These are phyloP conservation scores for Daldinia vernicosa DNA, from an alignment of 495 filamentous ascomycete genomes.

Conservation along the genomic window DNA sequence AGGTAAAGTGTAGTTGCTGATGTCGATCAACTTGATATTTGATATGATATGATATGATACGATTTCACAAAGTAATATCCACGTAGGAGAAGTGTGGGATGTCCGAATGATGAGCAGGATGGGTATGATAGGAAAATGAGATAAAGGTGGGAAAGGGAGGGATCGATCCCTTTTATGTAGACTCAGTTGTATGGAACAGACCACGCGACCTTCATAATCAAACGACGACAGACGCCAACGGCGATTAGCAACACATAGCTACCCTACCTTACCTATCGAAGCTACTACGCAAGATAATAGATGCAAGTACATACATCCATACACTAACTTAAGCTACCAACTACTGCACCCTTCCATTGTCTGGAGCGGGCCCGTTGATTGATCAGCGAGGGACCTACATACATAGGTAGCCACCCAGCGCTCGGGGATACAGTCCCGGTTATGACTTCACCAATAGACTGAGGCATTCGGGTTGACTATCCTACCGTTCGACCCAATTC, in stretches of 20 bases:
- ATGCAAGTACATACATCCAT: neutral
- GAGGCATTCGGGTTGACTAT: neutral
- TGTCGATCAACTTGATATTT: neutral
- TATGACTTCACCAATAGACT: slow-evolving; percentile 47
- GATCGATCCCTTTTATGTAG: slow-evolving; percentile 32
- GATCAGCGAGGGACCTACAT: slow-evolving; percentile 25
- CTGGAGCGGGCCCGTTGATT: slow-evolving; percentile 26
- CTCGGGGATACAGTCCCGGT: slow-evolving; percentile 18
- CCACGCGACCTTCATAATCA: slow-evolving; percentile 24
- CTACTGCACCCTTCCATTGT: slow-evolving; percentile 32
- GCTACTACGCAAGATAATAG: slow-evolving; percentile 11
- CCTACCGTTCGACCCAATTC: neutral
- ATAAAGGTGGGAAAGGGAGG: slow-evolving; percentile 1
- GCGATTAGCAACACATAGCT: slow-evolving; percentile 1
- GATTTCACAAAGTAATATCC: neutral
- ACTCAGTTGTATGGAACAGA: slow-evolving; percentile 6
- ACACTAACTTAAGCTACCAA: no score
- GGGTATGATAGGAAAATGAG: neutral
- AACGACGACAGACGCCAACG: slow-evolving; percentile 19
- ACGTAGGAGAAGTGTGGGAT: neutral
- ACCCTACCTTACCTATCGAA: neutral
- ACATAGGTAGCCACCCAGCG: slow-evolving; percentile 13
- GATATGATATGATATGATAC: neutral
- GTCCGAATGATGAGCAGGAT: neutral
- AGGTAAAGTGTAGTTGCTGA: neutral